Evolutionary conservation across 2,329 filamentous ascomycete species (phyloP), one percentile per base, ranked within the genome.

Genomic region (Colletotrichum lindemuthianum): DNA sequence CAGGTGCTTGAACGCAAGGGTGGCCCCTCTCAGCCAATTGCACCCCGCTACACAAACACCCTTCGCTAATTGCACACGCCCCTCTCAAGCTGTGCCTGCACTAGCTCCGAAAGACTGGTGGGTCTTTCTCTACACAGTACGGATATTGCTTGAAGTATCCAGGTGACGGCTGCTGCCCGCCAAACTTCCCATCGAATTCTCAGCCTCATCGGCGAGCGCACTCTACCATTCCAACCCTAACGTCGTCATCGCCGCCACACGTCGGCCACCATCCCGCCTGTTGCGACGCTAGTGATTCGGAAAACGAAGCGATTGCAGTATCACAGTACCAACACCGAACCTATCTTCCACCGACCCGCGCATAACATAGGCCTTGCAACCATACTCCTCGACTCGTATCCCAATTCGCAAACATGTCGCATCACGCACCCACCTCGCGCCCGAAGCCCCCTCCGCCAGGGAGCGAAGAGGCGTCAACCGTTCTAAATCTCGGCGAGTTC

Each of bases 401-500:
- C n/a, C 43, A 16, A 40, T 13, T 9, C 37, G 15, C n/a, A 45
- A 43, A 49, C 44, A 66, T 66, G 63, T 66, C 63, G 48, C 63
- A 66, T 51, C 63, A 65, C 48, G 63, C 63, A 41, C 66, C 65
- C 36, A 88, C 86, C 34, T 89, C 89, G 59, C 89, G 91, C 65
- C 83, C 85, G 67, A 92, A 91, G 79, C 90, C 89, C 68, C 81
- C 84, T 48, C 86, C 86, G 51, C 85, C 88, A 61, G 91, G 91
- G 75, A 94, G 97, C 76, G 95, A 98, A 78, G 93, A 97, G 81
- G 94, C 95, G 32, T 89, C 90, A 53, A 83, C 87, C 8, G 88
- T 88, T 59, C 88, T 98, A 68, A 92, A 90, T 76, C 90, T 99
- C 10, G 96, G 96, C 79, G 95, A 97, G 76, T 97, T 98, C 79